Base-by-base conservation (phyloP, 345 rosid species). In the Syzygium grande region DNA sequence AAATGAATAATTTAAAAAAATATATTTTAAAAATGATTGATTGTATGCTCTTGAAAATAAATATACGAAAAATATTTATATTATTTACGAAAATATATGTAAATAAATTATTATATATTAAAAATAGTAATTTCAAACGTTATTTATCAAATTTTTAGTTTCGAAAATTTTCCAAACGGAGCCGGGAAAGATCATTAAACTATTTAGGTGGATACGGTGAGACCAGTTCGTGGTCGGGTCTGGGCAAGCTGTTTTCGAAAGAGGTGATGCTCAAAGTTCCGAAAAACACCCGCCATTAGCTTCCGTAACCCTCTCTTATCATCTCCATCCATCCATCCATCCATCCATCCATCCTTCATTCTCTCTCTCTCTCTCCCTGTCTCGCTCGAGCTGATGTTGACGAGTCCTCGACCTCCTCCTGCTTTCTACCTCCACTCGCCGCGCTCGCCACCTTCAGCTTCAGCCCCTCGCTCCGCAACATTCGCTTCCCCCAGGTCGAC, bases 21-120 rank as follows among this genome's bases (percentile, higher is more conserved):
- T 51, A 1, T 51, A n/a, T 51, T 3, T 11, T 51, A 10, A 51
- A 51, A 10, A 51, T 9, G 2, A 25, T 58, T 58, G 14, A 1
- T 4, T 5, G 0, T 23, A 58, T 58, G n/a, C 5, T 58, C 25
- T 4, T 0, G 0, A 58, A 43, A 43, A 6, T 43, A 1, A 43
- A 43, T 4, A 6, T 41, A 1, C 4, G 43, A 6, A 6, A 43
- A 43, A 43, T 43, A 43, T 43, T 43, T 43, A 5, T 7, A 43
- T 43, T 1, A 7, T 43, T 7, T 7, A 43, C 46, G 7, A 43
- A 43, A 58, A 23, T 25, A 58, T 58, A 23, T 23, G 25, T 0
- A 25, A 0, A 58, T 58, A 58, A 4, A 58, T 25, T 10, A 0
- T 58, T 58, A 0, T 58, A 58, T 5, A 10, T 58, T 25, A 58